A percentile compares a stretch with the other conserved stretches of the same genome.
phyloP scores from a whole-genome alignment of 257 asterid genomes.

The Przewalskia tangutica region DNA sequence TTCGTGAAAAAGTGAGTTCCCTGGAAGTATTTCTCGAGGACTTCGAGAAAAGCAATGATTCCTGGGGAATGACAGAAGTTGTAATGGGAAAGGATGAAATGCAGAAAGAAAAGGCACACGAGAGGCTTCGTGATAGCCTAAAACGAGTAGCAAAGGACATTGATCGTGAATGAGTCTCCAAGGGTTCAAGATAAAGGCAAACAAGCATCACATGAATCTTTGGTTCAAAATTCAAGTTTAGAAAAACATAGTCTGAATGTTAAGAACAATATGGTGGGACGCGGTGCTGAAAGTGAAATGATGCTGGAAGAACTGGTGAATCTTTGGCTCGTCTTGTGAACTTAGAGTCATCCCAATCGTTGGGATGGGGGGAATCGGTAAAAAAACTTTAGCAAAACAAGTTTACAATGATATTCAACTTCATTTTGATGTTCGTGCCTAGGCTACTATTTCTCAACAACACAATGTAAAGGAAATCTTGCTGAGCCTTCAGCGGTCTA shows the following conservation, averaged over 20 bases:
- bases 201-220: too few species aligned
- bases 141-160: too few species aligned
- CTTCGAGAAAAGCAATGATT: not conserved
- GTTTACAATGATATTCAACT: not conserved
- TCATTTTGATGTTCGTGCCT: not conserved
- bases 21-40: not conserved
- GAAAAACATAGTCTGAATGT: too few species aligned
- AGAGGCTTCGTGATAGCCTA: too few species aligned
- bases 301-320: too few species aligned
- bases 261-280: not conserved
- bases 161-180: too few species aligned
- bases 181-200: too few species aligned
- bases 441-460: not conserved
- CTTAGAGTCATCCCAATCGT: not conserved
- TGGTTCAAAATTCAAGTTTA: not conserved
- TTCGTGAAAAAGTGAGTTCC: not conserved
- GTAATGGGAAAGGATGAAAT: not conserved
- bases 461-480: not conserved
- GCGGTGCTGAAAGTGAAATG: not conserved
- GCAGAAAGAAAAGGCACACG: not conserved
- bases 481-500: not conserved
- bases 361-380: constrained; percentile 11
- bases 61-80: not conserved
- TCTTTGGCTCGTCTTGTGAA: not conserved
- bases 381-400: constrained; percentile 7